These are phyloP conservation scores for Colletotrichum sidae DNA, from an alignment of 2,329 filamentous ascomycete genomes.

Conservation along the genomic window DNA sequence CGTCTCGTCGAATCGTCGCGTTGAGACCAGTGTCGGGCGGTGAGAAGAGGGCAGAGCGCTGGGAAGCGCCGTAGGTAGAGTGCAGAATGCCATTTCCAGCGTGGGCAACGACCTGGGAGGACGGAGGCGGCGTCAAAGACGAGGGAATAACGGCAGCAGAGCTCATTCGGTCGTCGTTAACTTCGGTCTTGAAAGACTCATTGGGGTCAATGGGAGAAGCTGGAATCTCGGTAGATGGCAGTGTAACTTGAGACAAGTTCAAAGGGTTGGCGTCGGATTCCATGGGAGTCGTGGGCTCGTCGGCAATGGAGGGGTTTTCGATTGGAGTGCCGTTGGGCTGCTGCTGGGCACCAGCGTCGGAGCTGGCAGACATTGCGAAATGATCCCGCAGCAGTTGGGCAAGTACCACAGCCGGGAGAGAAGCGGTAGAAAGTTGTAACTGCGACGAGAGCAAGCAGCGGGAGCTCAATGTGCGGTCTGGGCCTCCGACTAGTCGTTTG, in stretches of 20 bases:
- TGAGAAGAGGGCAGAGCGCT: slow-evolving; percentile 63
- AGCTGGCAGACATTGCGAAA: slow-evolving; percentile 51
- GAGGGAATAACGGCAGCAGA: slow-evolving; percentile 64
- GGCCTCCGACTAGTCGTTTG: neutral
- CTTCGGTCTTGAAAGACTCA: slow-evolving; percentile 62
- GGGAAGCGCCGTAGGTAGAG: slow-evolving; percentile 52
- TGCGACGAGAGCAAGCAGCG: neutral
- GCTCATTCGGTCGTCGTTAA: slow-evolving; percentile 58
- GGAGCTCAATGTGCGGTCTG: slow-evolving; percentile 12
- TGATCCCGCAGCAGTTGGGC: neutral
- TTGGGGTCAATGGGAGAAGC: slow-evolving; percentile 63
- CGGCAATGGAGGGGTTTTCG: slow-evolving; percentile 40
- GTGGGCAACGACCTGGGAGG: slow-evolving; percentile 59
- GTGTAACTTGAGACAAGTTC: slow-evolving; percentile 61
- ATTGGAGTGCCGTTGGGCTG: slow-evolving; percentile 45
- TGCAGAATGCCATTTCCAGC: slow-evolving; percentile 43
- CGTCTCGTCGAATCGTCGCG: slow-evolving; percentile 42
- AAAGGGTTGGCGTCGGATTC: slow-evolving; percentile 42
- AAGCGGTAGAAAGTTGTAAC: neutral
- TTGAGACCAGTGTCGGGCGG: slow-evolving; percentile 62
- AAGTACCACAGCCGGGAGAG: neutral
- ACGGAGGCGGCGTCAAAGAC: slow-evolving; percentile 68
- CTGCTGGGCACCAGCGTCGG: slow-evolving; percentile 47
- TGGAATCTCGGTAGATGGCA: slow-evolving; percentile 69
- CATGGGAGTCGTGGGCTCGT: slow-evolving; percentile 50